Percentiles rank a stretch among this genome's conserved stretches.
These are phyloP conservation scores for Cordyceps javanica DNA, from an alignment of 2,329 filamentous ascomycete genomes.

Conservation along the genomic window DNA sequence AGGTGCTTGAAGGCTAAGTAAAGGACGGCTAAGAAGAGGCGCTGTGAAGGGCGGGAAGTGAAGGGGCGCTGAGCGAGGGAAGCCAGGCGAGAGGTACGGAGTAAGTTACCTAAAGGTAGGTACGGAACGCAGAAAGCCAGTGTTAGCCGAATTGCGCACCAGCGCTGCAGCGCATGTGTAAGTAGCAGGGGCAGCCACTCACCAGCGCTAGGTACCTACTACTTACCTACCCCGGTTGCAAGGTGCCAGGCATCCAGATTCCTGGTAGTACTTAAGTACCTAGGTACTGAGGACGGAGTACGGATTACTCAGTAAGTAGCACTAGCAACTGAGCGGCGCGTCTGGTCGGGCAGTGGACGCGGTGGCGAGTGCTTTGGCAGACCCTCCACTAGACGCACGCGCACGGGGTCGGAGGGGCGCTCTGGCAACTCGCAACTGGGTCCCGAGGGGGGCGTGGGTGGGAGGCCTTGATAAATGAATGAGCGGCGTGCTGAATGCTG, in stretches of 20 bases:
- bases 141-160: background rate
- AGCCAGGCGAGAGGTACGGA: background rate
- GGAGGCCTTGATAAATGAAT: background rate
- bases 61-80: background rate
- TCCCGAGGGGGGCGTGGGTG: background rate
- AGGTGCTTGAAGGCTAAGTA: background rate
- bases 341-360: constrained; percentile 5
- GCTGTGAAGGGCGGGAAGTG: background rate
- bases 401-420: constrained; percentile 1
- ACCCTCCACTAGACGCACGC: constrained; percentile 10
- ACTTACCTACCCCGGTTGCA: no score
- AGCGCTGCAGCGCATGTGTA: background rate
- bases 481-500: background rate
- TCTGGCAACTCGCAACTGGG: background rate
- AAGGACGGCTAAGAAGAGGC: background rate
- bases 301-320: no score
- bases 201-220: no score
- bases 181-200: background rate
- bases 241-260: no score
- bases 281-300: no score
- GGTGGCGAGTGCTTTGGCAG: background rate
- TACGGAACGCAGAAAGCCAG: background rate
- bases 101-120: no score
- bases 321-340: background rate
- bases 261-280: no score